Evolutionary conservation across 2,329 filamentous ascomycete species (phyloP).

Genomic region (Malbranchea cinnamomea): DNA sequence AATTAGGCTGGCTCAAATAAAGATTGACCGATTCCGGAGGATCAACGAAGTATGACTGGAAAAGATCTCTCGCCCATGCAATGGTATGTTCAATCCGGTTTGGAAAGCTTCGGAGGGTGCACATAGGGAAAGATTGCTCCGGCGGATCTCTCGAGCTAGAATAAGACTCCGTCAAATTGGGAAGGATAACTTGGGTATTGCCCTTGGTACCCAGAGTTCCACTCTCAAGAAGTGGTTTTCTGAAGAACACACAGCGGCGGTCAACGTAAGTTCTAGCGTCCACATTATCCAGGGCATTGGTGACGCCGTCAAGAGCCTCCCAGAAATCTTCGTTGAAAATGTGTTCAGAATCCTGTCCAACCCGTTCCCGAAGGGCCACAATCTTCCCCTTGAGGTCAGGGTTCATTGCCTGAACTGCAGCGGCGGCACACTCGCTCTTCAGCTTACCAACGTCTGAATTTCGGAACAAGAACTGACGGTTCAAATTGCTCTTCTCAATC

Average conservation of each 20-base stretch:
- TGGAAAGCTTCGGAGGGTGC: conserved; percentile 89
- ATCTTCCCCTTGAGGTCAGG: conserved; percentile 82
- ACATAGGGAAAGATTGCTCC: conserved; percentile 98
- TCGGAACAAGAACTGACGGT: conserved; percentile 92
- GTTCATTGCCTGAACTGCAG: conserved; percentile 89
- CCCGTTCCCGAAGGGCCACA: conserved; percentile 69
- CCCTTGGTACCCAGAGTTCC: conserved; percentile 94
- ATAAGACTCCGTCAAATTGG: conserved; percentile 86
- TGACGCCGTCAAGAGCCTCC: conserved; percentile 74
- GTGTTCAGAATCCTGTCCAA: conserved; percentile 81
- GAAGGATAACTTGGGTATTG: conserved; percentile 92
- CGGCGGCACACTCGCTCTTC: conserved; percentile 90
- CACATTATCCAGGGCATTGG: conserved; percentile 94
- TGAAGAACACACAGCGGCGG: conserved; percentile 93
- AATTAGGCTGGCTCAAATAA: conserved; percentile 83
- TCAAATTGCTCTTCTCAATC: conserved; percentile 97
- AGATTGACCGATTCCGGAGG: conserved; percentile 88
- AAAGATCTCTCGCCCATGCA: conserved; percentile 91
- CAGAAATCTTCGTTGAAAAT: conserved; percentile 93
- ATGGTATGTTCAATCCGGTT: conserved; percentile 99
- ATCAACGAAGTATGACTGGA: conserved; percentile 86
- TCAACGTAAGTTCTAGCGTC: conserved; percentile 95
- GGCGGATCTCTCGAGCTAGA: conserved; percentile 93
- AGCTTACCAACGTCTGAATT: conserved; percentile 84
- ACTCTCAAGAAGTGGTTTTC: conserved; percentile 88